Percentiles rank a stretch among this genome's conserved stretches.
phyloP scores from a whole-genome alignment of 768 basidiomycete species.

The Leccinum obscurum region DNA sequence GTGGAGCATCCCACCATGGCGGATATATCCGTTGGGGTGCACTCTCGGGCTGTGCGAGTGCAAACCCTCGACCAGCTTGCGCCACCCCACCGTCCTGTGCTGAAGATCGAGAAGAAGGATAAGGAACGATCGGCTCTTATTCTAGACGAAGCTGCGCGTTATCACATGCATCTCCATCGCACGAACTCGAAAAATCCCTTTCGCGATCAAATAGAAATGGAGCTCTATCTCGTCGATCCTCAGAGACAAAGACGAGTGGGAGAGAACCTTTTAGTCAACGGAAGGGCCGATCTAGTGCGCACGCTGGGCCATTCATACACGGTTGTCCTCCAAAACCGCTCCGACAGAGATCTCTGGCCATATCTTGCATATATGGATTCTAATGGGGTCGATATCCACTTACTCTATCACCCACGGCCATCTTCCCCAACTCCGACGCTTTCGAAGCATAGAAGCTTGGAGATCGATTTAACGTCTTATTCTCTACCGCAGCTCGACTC shows the following conservation, averaged over 20 bases:
- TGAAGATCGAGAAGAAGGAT: constrained; percentile 40
- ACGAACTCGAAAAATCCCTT: constrained; percentile 50
- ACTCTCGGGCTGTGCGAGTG: constrained; percentile 40
- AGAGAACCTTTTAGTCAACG: constrained; percentile 47
- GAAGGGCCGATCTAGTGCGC: constrained; percentile 48
- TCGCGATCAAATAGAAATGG: constrained; percentile 49
- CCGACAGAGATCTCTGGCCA: constrained; percentile 58
- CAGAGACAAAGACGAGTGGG: constrained; percentile 44
- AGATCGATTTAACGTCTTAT: constrained; percentile 42
- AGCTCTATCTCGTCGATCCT: constrained; percentile 51
- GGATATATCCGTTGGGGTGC: constrained; percentile 51
- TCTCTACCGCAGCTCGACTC: constrained; percentile 45
- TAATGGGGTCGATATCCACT: constrained; percentile 50
- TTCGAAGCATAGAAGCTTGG: constrained; percentile 37
- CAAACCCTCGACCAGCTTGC: constrained; percentile 47
- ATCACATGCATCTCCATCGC: constrained; percentile 57
- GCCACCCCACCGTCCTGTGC: constrained; percentile 35
- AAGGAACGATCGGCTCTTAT: constrained; percentile 39
- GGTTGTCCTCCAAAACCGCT: constrained; percentile 49
- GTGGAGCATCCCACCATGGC: constrained; percentile 46
- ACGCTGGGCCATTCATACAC: constrained; percentile 45
- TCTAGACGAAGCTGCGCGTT: constrained; percentile 57
- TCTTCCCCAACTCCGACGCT: constrained; percentile 43
- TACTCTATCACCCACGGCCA: constrained; percentile 53
- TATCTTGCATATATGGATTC: constrained; percentile 64